Base-by-base conservation (phyloP, 768 basidiomycete species). In the Rhizopogon roseolus region DNA sequence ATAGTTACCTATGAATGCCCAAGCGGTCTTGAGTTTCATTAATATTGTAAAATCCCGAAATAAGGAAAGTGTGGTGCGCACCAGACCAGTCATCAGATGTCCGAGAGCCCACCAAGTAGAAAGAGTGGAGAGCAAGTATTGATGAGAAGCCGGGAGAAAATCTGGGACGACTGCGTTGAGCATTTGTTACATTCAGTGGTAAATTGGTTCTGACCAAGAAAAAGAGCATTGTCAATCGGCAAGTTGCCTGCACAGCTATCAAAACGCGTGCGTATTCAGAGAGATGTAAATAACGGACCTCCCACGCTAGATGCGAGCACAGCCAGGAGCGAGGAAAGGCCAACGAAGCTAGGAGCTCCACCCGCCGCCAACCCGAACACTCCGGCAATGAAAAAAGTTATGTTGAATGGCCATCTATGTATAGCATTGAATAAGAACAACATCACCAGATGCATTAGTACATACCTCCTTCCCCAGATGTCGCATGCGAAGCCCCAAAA, bases 71-170 rank as follows among this genome's bases (percentile, higher is more conserved):
- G 13, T 11, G 2, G 3, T 14, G 59, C 72, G 43, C 54, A 77
- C 77, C 34, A 84, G 63, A 53, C 74, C 74, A 11, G 71, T 75
- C 17, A 82, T 51, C 6, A 84, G 70, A 60, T 81, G 80, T 4
- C 82, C 84, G 22, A 82, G 60, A 16, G 74, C 76, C 81, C 81
- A 85, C 78, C 78, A 84, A 14, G 81, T 74, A 0, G 80, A 79
- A 25, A 85, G 66, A 43, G 82, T 62, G 1, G 82, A 82, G 42
- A 85, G 64, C 36, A 84, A 70, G 57, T 81, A 84, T 56, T 85
- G 82, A 55, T 83, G 80, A 8, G 75, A 73, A 22, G 72, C 73
- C 4, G 81, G 81, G 5, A 80, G 56, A 39, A 79, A 76, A 60
- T 81, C 84, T 75, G 63, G 42, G 38, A 60, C 52, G n/a, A 63